Conservation (phyloP, 176 grass and related monocot species). For the Triticum urartu region DNA sequence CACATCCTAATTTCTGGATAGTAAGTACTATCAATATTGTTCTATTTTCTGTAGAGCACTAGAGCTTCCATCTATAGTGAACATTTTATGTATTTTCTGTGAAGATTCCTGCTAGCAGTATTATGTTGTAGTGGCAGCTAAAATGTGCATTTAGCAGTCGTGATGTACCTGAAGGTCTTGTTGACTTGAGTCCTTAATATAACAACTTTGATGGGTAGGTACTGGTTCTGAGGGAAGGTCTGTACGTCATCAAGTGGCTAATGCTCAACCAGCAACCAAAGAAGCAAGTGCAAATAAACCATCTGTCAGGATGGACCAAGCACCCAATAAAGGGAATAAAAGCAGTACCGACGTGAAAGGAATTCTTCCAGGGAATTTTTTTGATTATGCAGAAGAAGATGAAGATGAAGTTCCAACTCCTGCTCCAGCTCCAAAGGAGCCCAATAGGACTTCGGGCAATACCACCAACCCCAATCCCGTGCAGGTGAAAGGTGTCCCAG, state of each 20-base stretch:
- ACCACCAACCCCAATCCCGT: conserved; percentile 22
- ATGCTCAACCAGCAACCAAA: conserved; percentile 23
- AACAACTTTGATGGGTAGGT: conserved; percentile 49
- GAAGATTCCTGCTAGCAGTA: not conserved
- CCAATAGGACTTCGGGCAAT: conserved; percentile 32
- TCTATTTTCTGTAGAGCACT: not conserved
- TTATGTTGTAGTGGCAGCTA: not conserved
- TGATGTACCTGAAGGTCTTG: conserved; percentile 9
- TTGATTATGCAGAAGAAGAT: conserved; percentile 50
- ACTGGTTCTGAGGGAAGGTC: conserved; percentile 44
- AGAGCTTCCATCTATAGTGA: not conserved
- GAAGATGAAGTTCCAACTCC: conserved; percentile 40
- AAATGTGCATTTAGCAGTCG: not conserved
- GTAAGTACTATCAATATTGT: not conserved
- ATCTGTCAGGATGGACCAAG: conserved; percentile 33
- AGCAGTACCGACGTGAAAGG: conserved; percentile 24
- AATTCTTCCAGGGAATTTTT: conserved; percentile 51
- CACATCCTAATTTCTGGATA: conserved; percentile 11
- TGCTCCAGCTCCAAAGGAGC: conserved; percentile 51
- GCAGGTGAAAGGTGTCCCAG: conserved; percentile 62
- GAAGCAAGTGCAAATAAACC: conserved; percentile 39
- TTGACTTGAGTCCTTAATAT: conserved; percentile 13
- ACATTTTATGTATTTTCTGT: not conserved
- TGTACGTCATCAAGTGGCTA: conserved; percentile 33
- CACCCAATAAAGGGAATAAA: conserved; percentile 34